These are phyloP conservation scores for Linanthus parryae DNA, from an alignment of 148 eudicot species.

Conservation along the genomic window DNA sequence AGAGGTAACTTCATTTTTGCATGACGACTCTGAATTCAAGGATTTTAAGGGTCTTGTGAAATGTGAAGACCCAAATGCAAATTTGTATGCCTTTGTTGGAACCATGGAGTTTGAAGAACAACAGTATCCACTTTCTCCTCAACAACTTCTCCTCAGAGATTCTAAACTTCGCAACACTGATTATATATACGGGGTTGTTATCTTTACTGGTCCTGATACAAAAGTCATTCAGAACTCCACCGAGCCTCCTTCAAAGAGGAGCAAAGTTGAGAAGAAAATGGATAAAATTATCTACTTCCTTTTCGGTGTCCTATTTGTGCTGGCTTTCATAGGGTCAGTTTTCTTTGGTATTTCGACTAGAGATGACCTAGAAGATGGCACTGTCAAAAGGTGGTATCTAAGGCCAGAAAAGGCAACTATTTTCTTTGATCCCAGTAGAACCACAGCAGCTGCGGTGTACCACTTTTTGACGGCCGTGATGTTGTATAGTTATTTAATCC, in stretches of 20 bases:
- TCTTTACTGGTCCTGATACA: conserved; percentile 90
- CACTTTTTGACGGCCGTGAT: conserved; percentile 80
- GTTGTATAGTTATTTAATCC: conserved; percentile 79
- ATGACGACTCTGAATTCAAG: conserved; percentile 41
- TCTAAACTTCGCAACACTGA: conserved; percentile 90
- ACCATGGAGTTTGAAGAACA: conserved; percentile 65
- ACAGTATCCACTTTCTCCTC: conserved; percentile 68
- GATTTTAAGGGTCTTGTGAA: conserved; percentile 64
- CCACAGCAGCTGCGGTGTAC: conserved; percentile 47
- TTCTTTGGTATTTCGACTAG: conserved; percentile 66
- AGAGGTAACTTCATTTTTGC: conserved; percentile 56
- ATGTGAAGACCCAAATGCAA: conserved; percentile 97
- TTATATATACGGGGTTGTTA: conserved; percentile 71
- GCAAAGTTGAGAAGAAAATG: conserved; percentile 85
- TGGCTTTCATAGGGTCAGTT: conserved; percentile 68
- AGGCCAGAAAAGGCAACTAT: conserved; percentile 47
- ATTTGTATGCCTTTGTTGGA: conserved; percentile 78
- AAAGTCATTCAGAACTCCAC: conserved; percentile 94
- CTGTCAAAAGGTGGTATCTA: conserved; percentile 80
- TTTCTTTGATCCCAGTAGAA: conserved; percentile 52
- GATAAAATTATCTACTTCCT: conserved; percentile 76
- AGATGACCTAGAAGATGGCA: conserved; percentile 42
- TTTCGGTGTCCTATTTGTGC: conserved; percentile 48
- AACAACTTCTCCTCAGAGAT: conserved; percentile 81
- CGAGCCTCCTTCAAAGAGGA: conserved; percentile 91